A percentile compares a stretch with the other conserved stretches of the same genome.
These are phyloP conservation scores for Noccaea bulbosa DNA, from an alignment of 345 rosid genomes.

Conservation along the genomic window DNA sequence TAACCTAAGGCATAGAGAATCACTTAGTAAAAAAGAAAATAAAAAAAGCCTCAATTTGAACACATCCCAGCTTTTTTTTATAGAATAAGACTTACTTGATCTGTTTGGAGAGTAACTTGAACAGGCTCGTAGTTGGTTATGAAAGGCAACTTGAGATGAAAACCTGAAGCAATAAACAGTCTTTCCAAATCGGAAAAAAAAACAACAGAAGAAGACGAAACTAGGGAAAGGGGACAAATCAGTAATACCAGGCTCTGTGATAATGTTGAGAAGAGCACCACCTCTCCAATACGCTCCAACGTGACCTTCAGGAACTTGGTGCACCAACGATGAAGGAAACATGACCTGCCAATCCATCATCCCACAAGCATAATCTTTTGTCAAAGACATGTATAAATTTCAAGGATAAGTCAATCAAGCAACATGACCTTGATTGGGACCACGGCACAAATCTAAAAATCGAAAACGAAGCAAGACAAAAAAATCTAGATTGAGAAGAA, in stretches of 20 bases:
- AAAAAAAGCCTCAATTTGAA: constrained; percentile 22
- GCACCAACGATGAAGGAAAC: constrained; percentile 63
- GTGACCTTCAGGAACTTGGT: constrained; percentile 95
- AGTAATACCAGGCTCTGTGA: constrained; percentile 69
- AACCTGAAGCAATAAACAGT: constrained; percentile 52
- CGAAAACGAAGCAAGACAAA: background rate
- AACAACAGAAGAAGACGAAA: constrained; percentile 10
- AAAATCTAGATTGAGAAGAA: constrained; percentile 14
- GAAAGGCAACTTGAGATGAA: constrained; percentile 80
- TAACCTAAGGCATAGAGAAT: constrained; percentile 54
- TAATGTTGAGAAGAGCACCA: constrained; percentile 72
- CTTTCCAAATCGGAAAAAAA: constrained; percentile 5
- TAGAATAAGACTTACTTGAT: constrained; percentile 54
- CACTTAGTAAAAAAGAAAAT: background rate
- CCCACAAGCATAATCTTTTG: background rate
- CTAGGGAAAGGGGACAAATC: background rate
- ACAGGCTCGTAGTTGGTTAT: constrained; percentile 85
- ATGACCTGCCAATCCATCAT: constrained; percentile 48
- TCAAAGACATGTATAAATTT: background rate
- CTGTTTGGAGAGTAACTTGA: constrained; percentile 95
- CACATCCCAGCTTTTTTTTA: constrained; percentile 1
- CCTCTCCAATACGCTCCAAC: constrained; percentile 98
- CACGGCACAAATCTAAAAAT: background rate
- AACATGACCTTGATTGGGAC: too few relatives aligned
- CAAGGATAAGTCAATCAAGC: background rate